Evolutionary conservation across 129 eudicot genomes (phyloP).

Genomic region (Flaveria robusta): DNA sequence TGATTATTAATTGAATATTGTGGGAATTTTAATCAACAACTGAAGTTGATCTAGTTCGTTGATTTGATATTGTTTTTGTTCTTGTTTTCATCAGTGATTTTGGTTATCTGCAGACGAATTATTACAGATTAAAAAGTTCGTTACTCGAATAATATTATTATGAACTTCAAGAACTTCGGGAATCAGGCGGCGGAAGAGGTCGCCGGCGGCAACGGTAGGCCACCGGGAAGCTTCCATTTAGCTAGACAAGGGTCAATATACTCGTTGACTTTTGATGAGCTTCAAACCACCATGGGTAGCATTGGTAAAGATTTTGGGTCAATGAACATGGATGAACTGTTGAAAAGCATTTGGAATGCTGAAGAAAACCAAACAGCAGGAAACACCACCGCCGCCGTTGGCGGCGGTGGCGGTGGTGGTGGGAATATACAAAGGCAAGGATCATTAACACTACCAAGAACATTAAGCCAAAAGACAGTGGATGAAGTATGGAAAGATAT

Average conservation of each 20-base stretch:
- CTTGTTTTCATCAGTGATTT: conserved; percentile 17
- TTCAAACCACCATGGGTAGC: conserved; percentile 70
- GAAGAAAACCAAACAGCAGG: conserved; percentile 68
- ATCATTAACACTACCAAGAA: conserved; percentile 81
- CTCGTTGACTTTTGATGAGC: conserved; percentile 88
- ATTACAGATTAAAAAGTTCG: too few species aligned
- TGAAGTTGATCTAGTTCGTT: not conserved
- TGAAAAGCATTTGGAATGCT: conserved; percentile 94
- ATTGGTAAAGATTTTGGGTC: conserved; percentile 93
- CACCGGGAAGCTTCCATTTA: conserved; percentile 50
- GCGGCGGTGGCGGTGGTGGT: conserved; percentile 28
- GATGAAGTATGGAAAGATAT: conserved; percentile 93
- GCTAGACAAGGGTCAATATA: conserved; percentile 76
- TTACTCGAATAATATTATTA: not conserved
- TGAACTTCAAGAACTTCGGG: conserved; percentile 66
- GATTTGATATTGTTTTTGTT: not conserved
- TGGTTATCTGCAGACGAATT: not conserved
- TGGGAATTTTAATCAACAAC: not conserved
- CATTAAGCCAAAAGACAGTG: conserved; percentile 78
- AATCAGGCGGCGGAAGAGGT: conserved; percentile 49
- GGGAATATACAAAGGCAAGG: conserved; percentile 83
- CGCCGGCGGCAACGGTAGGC: conserved; percentile 50
- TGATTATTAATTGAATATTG: not conserved
- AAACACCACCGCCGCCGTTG: conserved; percentile 12
- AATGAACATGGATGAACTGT: conserved; percentile 95